Conservation (phyloP, 352 stramenopile genomes). For the Globisporangium uncinulatum region DNA sequence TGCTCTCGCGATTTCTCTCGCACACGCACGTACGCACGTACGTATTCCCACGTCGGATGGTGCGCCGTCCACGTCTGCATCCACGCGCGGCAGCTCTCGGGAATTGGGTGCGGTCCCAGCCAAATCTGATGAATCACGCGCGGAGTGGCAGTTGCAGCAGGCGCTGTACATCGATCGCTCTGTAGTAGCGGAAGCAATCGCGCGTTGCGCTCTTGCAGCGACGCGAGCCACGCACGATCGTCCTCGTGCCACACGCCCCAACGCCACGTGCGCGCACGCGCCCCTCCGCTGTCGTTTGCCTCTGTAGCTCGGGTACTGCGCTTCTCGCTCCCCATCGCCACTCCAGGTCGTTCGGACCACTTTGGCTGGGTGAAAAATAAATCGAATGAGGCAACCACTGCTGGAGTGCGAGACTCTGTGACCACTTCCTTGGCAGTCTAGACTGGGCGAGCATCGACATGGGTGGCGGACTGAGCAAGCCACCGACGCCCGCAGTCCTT, state of each 20-base stretch:
- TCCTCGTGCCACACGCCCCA: conserved; percentile 31
- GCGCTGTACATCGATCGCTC: background rate
- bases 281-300: background rate
- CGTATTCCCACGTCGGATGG: conserved; percentile 34
- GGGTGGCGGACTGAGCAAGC: conserved; percentile 41
- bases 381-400: too few relatives aligned
- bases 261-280: conserved; percentile 12
- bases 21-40: conserved; percentile 8
- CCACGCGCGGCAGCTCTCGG: conserved; percentile 21
- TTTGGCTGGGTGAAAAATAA: too few relatives aligned
- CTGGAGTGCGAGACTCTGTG: too few relatives aligned
- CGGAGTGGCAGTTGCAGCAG: conserved; percentile 18
- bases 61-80: conserved; percentile 36
- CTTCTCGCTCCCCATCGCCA: background rate
- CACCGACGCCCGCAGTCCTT: conserved; percentile 10
- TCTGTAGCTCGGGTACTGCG: background rate
- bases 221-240: conserved; percentile 20
- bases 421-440: background rate
- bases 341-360: too few relatives aligned
- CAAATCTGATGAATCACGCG: conserved; percentile 70
- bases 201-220: conserved; percentile 18
- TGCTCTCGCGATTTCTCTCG: too few relatives aligned
- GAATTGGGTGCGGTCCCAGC: conserved; percentile 35
- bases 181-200: conserved; percentile 4
- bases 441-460: conserved; percentile 17